phyloP scores from a whole-genome alignment of 257 asterid genomes.

The Solanum appendiculatum region DNA sequence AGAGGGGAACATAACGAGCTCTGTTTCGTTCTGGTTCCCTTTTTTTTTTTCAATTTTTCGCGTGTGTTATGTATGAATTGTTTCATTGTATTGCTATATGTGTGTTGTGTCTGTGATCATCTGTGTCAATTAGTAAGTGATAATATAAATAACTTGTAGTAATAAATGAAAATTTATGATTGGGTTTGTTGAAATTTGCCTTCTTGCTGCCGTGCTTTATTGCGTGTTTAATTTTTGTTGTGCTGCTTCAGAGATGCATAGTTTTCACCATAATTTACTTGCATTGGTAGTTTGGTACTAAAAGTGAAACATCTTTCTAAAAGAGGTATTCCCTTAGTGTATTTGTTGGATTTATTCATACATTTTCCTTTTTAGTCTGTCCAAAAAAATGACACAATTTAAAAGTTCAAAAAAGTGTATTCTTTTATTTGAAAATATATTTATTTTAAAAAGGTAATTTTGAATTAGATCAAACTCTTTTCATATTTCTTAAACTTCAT shows the following conservation, averaged over 20 bases:
- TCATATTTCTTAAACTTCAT: too few species aligned
- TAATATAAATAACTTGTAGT: not conserved
- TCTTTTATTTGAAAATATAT: too few species aligned
- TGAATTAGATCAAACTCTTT: too few species aligned
- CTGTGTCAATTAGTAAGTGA: not conserved
- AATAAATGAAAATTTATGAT: not conserved
- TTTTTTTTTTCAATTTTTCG: not conserved
- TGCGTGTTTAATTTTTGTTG: not conserved
- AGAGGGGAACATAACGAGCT: slow-evolving; percentile 36
- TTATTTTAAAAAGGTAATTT: too few species aligned
- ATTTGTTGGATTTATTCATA: not conserved
- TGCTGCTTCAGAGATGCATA: not conserved
- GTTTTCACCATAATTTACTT: not conserved
- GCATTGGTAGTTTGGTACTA: not conserved
- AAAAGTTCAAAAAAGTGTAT: not conserved
- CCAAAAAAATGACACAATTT: not conserved
- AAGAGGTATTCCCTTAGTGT: not conserved
- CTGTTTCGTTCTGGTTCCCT: too few species aligned
- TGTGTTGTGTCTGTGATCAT: not conserved
- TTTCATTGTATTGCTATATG: not conserved
- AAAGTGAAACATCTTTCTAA: not conserved
- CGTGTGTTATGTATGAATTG: not conserved
- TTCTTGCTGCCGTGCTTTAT: not conserved
- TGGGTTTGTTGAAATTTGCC: not conserved
- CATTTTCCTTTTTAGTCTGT: too few species aligned